These are phyloP conservation scores for Petunia secreta DNA, from an alignment of 257 asterid genomes.

Conservation along the genomic window DNA sequence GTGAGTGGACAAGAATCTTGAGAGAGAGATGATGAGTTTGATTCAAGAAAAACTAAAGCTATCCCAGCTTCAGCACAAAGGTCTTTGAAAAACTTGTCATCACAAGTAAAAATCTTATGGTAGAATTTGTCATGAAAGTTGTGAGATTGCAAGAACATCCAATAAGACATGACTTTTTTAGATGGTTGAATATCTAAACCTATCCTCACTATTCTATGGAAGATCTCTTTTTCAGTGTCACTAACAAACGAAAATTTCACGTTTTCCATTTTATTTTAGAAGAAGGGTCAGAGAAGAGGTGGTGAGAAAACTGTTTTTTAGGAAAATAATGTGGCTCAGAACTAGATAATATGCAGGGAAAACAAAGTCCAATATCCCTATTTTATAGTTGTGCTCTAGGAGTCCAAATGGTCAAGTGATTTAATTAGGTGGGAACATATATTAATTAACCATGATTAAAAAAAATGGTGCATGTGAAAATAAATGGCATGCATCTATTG, in stretches of 20 bases:
- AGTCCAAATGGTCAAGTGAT: not conserved
- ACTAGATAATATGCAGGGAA: not conserved
- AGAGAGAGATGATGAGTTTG: not conserved
- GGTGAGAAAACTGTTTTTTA: not conserved
- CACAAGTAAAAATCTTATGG: not conserved
- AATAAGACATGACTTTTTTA: conserved; percentile 15
- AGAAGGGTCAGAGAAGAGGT: not conserved
- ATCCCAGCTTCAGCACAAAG: conserved; percentile 11
- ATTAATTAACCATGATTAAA: too few relatives aligned
- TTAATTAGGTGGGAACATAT: too few relatives aligned
- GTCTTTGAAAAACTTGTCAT: not conserved
- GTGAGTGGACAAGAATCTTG: not conserved
- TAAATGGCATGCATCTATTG: too few relatives aligned
- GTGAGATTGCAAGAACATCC: conserved; percentile 21
- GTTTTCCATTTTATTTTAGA: not conserved
- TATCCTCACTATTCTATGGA: not conserved
- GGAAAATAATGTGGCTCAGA: not conserved
- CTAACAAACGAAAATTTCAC: not conserved
- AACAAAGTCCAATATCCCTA: not conserved
- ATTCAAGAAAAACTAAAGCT: not conserved
- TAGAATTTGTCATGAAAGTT: not conserved
- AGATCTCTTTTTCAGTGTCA: not conserved
- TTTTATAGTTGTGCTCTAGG: not conserved
- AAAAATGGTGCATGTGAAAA: too few relatives aligned
- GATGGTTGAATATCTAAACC: not conserved